phyloP scores from a whole-genome alignment of 164 flowering plant genomes.

The Sedum album region DNA sequence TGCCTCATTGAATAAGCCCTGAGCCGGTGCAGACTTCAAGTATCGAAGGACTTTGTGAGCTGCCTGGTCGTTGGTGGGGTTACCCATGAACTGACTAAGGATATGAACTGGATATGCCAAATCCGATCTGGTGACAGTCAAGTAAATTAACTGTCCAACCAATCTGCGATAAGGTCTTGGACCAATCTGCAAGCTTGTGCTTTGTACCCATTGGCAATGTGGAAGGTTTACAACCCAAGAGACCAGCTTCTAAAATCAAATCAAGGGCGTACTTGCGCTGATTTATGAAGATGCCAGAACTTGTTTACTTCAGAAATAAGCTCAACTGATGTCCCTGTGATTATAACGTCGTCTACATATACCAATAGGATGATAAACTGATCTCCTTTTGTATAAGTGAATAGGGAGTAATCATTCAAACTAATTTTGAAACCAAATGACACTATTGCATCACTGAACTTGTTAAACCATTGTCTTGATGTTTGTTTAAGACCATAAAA shows the following conservation, averaged over 20 bases:
- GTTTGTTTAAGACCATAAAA: not conserved
- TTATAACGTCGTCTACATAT: constrained; percentile 3
- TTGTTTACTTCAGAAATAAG: not conserved
- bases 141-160: constrained; percentile 3
- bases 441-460: not conserved
- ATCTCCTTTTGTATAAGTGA: not conserved
- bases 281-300: not conserved
- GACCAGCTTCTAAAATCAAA: not conserved
- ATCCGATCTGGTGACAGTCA: constrained; percentile 4
- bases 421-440: not conserved
- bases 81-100: not conserved
- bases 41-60: not conserved
- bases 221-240: not conserved
- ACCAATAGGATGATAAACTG: not conserved
- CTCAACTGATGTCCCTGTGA: not conserved
- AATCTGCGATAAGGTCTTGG: not conserved
- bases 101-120: not conserved
- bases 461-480: not conserved
- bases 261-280: not conserved
- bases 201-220: not conserved
- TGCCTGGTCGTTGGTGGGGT: not conserved
- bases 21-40: not conserved
- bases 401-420: not conserved
- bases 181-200: not conserved
- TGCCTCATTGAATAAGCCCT: not conserved